phyloP scores from a whole-genome alignment of 2,329 filamentous ascomycete genomes.

The Colletotrichum truncatum region DNA sequence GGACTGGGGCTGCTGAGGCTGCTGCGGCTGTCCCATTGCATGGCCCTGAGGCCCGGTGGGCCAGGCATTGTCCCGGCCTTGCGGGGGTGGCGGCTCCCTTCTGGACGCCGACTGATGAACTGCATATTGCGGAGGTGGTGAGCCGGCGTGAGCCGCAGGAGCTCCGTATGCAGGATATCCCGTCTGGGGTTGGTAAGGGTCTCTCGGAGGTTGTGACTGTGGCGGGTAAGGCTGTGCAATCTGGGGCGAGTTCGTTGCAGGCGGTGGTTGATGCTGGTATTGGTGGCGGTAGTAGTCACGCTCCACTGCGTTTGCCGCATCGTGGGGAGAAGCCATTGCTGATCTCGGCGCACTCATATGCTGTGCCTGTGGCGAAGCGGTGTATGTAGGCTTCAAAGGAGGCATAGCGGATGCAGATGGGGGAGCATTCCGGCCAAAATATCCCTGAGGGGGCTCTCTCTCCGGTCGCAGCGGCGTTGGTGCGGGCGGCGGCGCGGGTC shows the following conservation, averaged over 20 bases:
- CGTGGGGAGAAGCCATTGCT: constrained; percentile 51
- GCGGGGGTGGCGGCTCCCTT: constrained; percentile 50
- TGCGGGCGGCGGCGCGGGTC: constrained; percentile 46
- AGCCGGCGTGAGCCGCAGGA: constrained; percentile 51
- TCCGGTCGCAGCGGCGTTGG: constrained; percentile 57
- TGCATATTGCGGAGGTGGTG: constrained; percentile 65
- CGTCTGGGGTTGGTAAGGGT: constrained; percentile 53
- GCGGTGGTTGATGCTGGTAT: constrained; percentile 46
- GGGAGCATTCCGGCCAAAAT: constrained; percentile 50
- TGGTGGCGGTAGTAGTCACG: constrained; percentile 60
- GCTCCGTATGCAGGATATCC: constrained; percentile 52
- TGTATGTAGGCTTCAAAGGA: constrained; percentile 61
- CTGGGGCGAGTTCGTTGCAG: constrained; percentile 56
- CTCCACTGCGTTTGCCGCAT: constrained; percentile 47
- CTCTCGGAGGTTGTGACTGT: constrained; percentile 46
- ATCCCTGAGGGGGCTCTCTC: constrained; percentile 57
- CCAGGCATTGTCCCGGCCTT: constrained; percentile 47
- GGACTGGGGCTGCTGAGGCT: constrained; percentile 39
- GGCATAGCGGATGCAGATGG: constrained; percentile 58
- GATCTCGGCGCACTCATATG: constrained; percentile 55
- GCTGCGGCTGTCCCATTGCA: constrained; percentile 36
- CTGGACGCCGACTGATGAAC: constrained; percentile 55
- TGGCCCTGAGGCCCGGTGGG: constrained; percentile 36
- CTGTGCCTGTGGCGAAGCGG: constrained; percentile 60
- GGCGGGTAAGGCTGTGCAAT: constrained; percentile 56